Conservation (phyloP, 2,329 filamentous ascomycete genomes). For the Pyricularia grisea region DNA sequence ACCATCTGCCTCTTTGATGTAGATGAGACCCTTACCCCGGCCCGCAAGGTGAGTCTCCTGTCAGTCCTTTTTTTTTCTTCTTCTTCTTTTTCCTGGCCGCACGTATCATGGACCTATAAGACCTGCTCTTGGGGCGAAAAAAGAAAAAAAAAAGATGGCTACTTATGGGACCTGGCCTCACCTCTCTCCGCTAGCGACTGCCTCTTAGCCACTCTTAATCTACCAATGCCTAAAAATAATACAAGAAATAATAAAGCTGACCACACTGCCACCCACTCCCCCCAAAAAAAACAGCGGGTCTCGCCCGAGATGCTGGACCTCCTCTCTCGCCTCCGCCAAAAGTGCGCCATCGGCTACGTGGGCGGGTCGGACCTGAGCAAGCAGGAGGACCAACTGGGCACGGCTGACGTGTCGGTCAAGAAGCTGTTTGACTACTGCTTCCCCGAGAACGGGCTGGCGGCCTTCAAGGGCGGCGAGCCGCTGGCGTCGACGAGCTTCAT, state of each 20-base stretch:
- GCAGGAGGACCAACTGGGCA: slow-evolving; percentile 92
- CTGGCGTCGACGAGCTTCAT: slow-evolving; percentile 83
- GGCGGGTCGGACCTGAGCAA: slow-evolving; percentile 87
- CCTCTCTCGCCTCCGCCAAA: slow-evolving; percentile 72
- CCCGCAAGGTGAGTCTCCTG: slow-evolving; percentile 56
- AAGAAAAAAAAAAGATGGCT: no score
- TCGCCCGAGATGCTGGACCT: slow-evolving; percentile 75
- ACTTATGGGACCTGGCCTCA: not conserved
- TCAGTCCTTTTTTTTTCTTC: not conserved
- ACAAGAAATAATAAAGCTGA: not conserved
- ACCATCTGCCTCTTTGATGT: slow-evolving; percentile 96
- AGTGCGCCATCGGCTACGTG: slow-evolving; percentile 84
- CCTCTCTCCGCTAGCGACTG: no score
- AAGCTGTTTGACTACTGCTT: slow-evolving; percentile 96
- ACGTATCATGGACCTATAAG: not conserved
- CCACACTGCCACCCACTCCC: not conserved
- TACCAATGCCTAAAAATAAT: not conserved
- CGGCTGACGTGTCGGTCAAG: slow-evolving; percentile 57
- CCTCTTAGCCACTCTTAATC: not conserved
- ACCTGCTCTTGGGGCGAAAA: not conserved
- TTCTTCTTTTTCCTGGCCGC: no score
- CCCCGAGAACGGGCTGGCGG: slow-evolving; percentile 90
- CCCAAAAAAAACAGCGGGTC: slow-evolving; percentile 30
- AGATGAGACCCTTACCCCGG: slow-evolving; percentile 80
- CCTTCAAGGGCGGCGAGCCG: slow-evolving; percentile 70